Evolutionary conservation across 2,329 filamentous ascomycete species (phyloP), one percentile per base, ranked within the genome.

Genomic region (Neurospora crassa): DNA sequence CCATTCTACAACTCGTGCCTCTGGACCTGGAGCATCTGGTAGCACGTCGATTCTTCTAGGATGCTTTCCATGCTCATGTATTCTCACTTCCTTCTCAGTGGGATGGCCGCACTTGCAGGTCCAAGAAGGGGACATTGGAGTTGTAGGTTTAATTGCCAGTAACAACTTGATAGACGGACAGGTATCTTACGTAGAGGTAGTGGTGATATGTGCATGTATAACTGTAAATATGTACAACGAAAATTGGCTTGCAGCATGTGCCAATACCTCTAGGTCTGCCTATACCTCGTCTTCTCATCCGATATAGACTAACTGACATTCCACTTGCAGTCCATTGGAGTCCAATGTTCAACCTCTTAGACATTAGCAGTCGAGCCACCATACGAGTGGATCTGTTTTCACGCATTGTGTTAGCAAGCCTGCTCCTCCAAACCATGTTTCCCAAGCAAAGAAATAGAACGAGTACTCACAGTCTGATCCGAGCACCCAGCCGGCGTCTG

Each of bases 401-500:
- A 14, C 40, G 12, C 40, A 40, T 40, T 40, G 40, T 40, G 40
- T 40, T 40, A 40, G 40, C 40, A 40, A 40, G 40, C 40, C 11
- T 40, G 5, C 40, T 40, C 40, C 40, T 40, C 11, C 40, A 11
- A 40, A 40, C 40, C 40, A 40, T 40, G 11, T 40, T 40, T 12
- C 40, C 40, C 3, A 10, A 40, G 40, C 11, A 40, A 40, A 40
- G 11, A 40, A 11, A 14, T 12, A 68, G 18, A 42, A 18, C 34
- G 8, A 37, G 41, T 63, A 68, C 72, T 70, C 16, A 71, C 71
- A 40, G 72, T 73, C 40, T 72, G 47, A 68, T 73, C 72, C 45
- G 59, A 71, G 43, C 86, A 88, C 4, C 85, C 86, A 16, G 78
- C 78, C 2, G 86, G 86, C 12, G 86, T 88, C 76, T 84, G 77